These are phyloP conservation scores for Daldinia eschscholtzii DNA, from an alignment of 2,329 filamentous ascomycete genomes.

Conservation along the genomic window DNA sequence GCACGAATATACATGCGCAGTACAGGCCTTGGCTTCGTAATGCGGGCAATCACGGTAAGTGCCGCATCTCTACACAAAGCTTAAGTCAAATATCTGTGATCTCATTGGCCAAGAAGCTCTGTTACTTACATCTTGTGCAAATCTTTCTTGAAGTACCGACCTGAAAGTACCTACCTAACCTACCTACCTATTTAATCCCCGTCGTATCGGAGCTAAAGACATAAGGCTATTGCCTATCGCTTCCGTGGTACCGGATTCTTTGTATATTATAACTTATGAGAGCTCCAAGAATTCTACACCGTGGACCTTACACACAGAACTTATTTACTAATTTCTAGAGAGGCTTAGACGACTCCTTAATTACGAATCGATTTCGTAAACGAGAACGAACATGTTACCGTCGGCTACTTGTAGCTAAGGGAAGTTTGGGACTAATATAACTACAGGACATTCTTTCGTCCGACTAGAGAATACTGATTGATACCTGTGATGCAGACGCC, in stretches of 20 bases:
- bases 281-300: background rate
- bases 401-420: too few relatives aligned
- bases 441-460: too few relatives aligned
- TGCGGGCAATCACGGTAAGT: constrained; percentile 16
- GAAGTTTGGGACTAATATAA: too few relatives aligned
- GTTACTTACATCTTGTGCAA: background rate
- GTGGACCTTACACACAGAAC: background rate
- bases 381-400: background rate
- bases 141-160: background rate
- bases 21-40: background rate
- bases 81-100: constrained; percentile 17
- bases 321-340: background rate
- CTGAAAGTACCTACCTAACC: too few relatives aligned
- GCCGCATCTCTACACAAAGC: constrained; percentile 19
- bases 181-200: background rate
- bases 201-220: background rate
- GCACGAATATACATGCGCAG: background rate
- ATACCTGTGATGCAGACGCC: too few relatives aligned
- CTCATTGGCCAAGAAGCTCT: background rate
- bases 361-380: background rate
- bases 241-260: background rate
- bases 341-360: background rate
- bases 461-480: too few relatives aligned
- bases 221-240: background rate
- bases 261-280: background rate